phyloP scores from a whole-genome alignment of 768 basidiomycete genomes.

The Kwoniella bestiolae region DNA sequence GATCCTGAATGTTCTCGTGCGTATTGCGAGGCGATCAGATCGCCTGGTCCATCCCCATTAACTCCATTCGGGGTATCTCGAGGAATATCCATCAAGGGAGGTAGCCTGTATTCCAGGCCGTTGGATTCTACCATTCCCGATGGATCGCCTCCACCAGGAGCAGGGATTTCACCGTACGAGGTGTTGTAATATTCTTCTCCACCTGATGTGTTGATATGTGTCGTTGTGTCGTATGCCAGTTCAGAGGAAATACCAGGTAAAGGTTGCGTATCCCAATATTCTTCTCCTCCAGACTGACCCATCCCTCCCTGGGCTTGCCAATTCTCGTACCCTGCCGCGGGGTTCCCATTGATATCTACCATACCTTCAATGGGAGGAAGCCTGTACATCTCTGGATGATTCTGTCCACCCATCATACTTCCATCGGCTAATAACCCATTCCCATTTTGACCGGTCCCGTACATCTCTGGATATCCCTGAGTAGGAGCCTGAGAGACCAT shows the following conservation, averaged over 20 bases:
- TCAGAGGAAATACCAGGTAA: conserved; percentile 1
- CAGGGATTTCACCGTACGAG: neutral
- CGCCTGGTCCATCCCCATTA: conserved; percentile 11
- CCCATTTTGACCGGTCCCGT: neutral
- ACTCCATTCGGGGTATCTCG: neutral
- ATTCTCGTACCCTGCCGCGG: conserved; percentile 12
- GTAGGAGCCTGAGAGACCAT: neutral
- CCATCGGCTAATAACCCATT: neutral
- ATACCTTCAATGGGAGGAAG: conserved; percentile 39
- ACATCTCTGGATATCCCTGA: conserved; percentile 10
- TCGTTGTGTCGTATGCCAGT: neutral
- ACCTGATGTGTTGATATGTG: neutral
- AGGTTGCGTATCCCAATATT: conserved; percentile 20
- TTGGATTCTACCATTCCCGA: neutral
- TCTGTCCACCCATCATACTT: neutral
- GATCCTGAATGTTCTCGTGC: neutral
- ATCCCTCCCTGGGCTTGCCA: conserved; percentile 4
- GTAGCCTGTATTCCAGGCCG: conserved; percentile 24
- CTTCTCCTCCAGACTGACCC: too few relatives aligned
- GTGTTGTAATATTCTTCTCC: conserved; percentile 20
- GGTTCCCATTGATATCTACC: conserved; percentile 1
- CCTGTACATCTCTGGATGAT: conserved; percentile 34
- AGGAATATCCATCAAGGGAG: conserved; percentile 21
- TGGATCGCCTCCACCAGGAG: neutral
- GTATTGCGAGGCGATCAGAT: conserved; percentile 21